phyloP scores from a whole-genome alignment of 352 stramenopile species.

The Ophiocytium majus region DNA sequence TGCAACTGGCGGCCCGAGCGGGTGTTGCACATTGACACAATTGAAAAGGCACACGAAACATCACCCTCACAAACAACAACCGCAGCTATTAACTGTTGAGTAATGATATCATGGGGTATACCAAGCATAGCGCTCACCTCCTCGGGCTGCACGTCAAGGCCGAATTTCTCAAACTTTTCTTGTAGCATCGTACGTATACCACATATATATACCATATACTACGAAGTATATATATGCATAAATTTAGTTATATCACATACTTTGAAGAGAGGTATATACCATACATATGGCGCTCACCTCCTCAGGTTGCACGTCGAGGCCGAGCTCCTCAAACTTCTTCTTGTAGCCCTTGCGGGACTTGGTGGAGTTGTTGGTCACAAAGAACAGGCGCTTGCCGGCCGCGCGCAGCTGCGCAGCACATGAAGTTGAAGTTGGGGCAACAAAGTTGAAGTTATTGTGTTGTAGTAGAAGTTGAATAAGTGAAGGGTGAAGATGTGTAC shows the following conservation, averaged over 20 bases:
- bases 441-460: no score
- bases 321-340: conserved; percentile 72
- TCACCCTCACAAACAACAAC: no score
- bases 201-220: conserved; percentile 18
- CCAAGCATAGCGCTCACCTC: background rate
- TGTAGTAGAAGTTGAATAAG: no score
- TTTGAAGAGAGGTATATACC: background rate
- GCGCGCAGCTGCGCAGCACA: conserved; percentile 63
- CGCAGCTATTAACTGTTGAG: no score
- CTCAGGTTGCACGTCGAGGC: conserved; percentile 63
- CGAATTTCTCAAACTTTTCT: background rate
- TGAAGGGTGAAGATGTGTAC: no score
- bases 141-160: background rate
- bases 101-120: background rate
- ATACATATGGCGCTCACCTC: conserved; percentile 45
- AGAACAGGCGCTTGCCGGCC: conserved; percentile 77
- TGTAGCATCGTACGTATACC: background rate
- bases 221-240: background rate
- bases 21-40: no score
- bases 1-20: no score
- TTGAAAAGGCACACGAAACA: no score
- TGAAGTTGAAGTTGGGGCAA: conserved; percentile 83
- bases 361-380: conserved; percentile 83
- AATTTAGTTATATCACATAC: background rate
- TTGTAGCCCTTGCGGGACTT: conserved; percentile 65